Percentiles rank a stretch among this genome's conserved stretches.
These are phyloP conservation scores for Talaromyces liani DNA, from an alignment of 495 filamentous ascomycete genomes.

Conservation along the genomic window DNA sequence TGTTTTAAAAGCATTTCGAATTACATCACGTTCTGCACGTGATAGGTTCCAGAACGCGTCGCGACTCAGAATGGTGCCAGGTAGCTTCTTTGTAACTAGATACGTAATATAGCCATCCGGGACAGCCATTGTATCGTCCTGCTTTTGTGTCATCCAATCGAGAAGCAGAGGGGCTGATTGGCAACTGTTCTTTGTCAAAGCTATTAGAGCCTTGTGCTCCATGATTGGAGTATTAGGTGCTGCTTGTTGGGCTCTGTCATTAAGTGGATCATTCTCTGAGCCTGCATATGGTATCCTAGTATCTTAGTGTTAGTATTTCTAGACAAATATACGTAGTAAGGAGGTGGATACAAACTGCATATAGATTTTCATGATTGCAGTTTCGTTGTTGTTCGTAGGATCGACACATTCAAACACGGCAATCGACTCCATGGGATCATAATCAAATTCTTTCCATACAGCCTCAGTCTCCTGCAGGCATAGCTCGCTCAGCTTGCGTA, in stretches of 20 bases:
- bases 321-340: not conserved
- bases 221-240: not conserved
- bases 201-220: not conserved
- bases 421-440: not conserved
- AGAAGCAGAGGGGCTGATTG: conserved; percentile 7
- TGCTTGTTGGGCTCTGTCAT: not conserved
- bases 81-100: conserved; percentile 13
- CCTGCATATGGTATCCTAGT: not conserved
- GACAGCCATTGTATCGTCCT: conserved; percentile 7
- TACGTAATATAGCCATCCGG: conserved; percentile 9
- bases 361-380: not conserved
- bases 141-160: conserved; percentile 2
- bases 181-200: not conserved
- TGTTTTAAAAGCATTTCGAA: not conserved
- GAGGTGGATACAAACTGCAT: not conserved
- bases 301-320: not conserved
- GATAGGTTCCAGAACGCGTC: conserved; percentile 12
- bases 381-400: not conserved
- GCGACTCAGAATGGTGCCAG: conserved; percentile 4
- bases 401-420: not conserved
- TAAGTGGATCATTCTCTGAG: not conserved
- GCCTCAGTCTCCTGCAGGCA: not conserved
- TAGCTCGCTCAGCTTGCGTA: not conserved
- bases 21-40: not conserved
- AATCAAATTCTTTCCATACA: not conserved